A percentile compares a stretch with the other conserved stretches of the same genome.
These are phyloP conservation scores for Fusarium albosuccineum DNA, from an alignment of 2,329 filamentous ascomycete genomes.

Conservation along the genomic window DNA sequence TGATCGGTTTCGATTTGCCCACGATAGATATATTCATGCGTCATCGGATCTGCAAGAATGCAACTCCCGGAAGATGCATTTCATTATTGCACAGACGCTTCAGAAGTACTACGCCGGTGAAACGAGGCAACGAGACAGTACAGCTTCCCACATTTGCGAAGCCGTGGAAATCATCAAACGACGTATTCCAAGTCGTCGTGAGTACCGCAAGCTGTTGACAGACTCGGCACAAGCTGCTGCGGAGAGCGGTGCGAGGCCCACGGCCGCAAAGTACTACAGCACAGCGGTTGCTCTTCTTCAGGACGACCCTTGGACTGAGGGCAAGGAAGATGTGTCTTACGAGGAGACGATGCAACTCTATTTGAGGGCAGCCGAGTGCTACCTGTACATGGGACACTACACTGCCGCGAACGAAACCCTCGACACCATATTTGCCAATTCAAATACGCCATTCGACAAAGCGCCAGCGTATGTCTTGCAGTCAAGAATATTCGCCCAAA, in stretches of 20 bases:
- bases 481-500: conserved; percentile 81
- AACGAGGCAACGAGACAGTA: conserved; percentile 74
- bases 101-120: conserved; percentile 77
- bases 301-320: conserved; percentile 80
- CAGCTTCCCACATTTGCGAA: conserved; percentile 85
- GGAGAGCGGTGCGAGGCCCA: conserved; percentile 85
- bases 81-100: conserved; percentile 85
- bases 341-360: conserved; percentile 87
- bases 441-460: conserved; percentile 81
- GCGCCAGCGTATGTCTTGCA: conserved; percentile 87
- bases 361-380: conserved; percentile 84
- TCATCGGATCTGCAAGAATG: conserved; percentile 77
- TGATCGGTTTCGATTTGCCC: conserved; percentile 87
- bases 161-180: conserved; percentile 80
- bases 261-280: conserved; percentile 85
- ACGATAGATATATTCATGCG: conserved; percentile 87
- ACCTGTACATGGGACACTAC: conserved; percentile 81
- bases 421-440: conserved; percentile 76
- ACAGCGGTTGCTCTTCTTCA: conserved; percentile 85
- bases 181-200: conserved; percentile 69
- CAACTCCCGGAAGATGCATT: conserved; percentile 86
- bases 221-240: conserved; percentile 83
- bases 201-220: conserved; percentile 81
- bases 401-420: conserved; percentile 77
- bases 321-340: conserved; percentile 79